Base-by-base conservation (phyloP, 306 rosid genomes). In the Aeschynomene evenia region DNA sequence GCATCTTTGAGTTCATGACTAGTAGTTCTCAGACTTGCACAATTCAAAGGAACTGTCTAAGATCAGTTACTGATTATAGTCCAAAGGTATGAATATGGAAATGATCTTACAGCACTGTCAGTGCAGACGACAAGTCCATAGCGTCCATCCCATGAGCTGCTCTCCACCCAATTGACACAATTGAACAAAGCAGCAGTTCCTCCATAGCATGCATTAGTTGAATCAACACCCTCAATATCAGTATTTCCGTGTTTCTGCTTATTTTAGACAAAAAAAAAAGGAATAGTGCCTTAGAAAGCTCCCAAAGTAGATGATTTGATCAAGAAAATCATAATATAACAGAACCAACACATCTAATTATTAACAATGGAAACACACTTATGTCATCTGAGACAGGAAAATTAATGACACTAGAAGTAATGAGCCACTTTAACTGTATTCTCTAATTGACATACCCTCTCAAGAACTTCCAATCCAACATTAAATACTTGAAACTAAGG, bases 101-200 rank as follows among this genome's bases (percentile, higher is more conserved):
- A 72, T 23, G 34, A 45, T 53, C 86, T 70, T 88, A 86, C 93
- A 82, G 96, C 96, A 77, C 91, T 91, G 77, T 91, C 97, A 7
- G 91, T 86, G 78, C 93, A 91, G 63, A 91, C 89, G 28, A 86
- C 93, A 34, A 88, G 89, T 20, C 96, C 93, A 51, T 85, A 91
- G 56, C 97, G 91, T 21, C 97, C 97, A 80, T 88, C 96, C 97
- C 96, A 91, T 9, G 97, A 91, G 65, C 72, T 81, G 84, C 93
- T 88, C 78, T 91, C 97, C 57, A 91, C 93, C 97, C 97, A 91
- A 46, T 91, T 91, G 66, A 85, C 91, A 81, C 97, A 86, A 79
- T 88, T 91, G 73, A 91, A 86, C 72, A 91, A 81, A 70, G 91
- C 96, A 52, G 97, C 93, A 29, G 96, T 88, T 72, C 97, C 97